Conservation (phyloP, 139 green algal species). For the Picochlorum sp. region DNA sequence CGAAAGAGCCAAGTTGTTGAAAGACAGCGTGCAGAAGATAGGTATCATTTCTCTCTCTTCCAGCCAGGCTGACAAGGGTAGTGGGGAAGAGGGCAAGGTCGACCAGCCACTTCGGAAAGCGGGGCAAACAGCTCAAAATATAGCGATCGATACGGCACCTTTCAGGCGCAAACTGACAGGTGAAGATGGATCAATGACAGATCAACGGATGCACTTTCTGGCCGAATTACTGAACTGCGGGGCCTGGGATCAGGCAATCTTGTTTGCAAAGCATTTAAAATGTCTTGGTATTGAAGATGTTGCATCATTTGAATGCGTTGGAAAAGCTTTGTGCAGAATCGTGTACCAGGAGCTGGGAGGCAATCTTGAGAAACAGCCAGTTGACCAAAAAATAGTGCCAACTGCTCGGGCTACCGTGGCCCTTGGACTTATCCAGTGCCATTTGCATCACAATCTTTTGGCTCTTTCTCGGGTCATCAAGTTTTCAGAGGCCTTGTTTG, state of each 20-base stretch:
- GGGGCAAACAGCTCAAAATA: conserved; percentile 15
- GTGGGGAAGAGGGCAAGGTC: background rate
- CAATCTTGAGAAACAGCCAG: background rate
- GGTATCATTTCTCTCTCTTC: conserved; percentile 45
- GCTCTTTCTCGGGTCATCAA: background rate
- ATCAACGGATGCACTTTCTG: conserved; percentile 43
- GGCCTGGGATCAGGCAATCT: conserved; percentile 21
- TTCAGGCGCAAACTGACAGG: background rate
- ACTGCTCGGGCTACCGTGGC: conserved; percentile 9
- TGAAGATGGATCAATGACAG: conserved; percentile 2
- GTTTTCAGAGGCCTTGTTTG: background rate
- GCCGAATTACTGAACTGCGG: conserved; percentile 28
- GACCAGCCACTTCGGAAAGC: background rate
- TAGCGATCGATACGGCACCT: conserved; percentile 35
- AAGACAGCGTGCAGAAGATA: conserved; percentile 34
- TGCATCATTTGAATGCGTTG: conserved; percentile 26
- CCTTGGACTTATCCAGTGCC: conserved; percentile 16
- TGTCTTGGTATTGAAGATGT: conserved; percentile 23
- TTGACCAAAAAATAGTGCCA: background rate
- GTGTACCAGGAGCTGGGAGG: conserved; percentile 1
- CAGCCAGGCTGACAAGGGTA: background rate
- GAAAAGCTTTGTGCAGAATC: conserved; percentile 19
- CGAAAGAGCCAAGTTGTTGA: conserved; percentile 13
- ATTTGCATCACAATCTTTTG: conserved; percentile 20
- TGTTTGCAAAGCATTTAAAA: conserved; percentile 27